Conservation (phyloP, 2,329 filamentous ascomycete genomes). For the Botrytis galanthina region DNA sequence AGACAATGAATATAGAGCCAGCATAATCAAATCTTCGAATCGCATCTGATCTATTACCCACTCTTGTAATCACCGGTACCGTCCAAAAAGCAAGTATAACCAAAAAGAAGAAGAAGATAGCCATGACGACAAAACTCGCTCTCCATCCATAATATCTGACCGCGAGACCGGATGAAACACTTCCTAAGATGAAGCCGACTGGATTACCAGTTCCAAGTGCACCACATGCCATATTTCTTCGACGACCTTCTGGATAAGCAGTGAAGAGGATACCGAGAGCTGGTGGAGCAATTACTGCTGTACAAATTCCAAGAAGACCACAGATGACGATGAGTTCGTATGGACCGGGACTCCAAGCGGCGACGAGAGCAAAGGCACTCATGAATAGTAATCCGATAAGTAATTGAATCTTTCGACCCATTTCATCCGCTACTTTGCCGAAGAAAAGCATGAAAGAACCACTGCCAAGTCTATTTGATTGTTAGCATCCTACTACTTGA, state of each 20-base stretch:
- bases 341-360: slow-evolving; percentile 58
- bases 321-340: slow-evolving; percentile 61
- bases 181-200: slow-evolving; percentile 44
- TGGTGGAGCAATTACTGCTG: slow-evolving; percentile 61
- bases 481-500: slow-evolving; percentile 1
- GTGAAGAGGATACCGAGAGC: slow-evolving; percentile 63
- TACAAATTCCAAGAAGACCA: slow-evolving; percentile 62
- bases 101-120: slow-evolving; percentile 62
- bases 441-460: slow-evolving; percentile 66
- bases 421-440: slow-evolving; percentile 62
- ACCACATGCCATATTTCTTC: slow-evolving; percentile 61
- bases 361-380: slow-evolving; percentile 53
- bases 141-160: slow-evolving; percentile 62
- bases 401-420: slow-evolving; percentile 62
- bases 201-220: slow-evolving; percentile 52
- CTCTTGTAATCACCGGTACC: slow-evolving; percentile 55
- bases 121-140: slow-evolving; percentile 58
- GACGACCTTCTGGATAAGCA: slow-evolving; percentile 59
- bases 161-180: slow-evolving; percentile 61
- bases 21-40: slow-evolving; percentile 32
- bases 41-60: slow-evolving; percentile 15
- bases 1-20: slow-evolving; percentile 29
- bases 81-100: slow-evolving; percentile 58
- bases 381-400: slow-evolving; percentile 59
- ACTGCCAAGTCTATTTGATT: slow-evolving; percentile 51